Conservation (phyloP, 106 monocot species). For the Apostasia shenzhenica region DNA sequence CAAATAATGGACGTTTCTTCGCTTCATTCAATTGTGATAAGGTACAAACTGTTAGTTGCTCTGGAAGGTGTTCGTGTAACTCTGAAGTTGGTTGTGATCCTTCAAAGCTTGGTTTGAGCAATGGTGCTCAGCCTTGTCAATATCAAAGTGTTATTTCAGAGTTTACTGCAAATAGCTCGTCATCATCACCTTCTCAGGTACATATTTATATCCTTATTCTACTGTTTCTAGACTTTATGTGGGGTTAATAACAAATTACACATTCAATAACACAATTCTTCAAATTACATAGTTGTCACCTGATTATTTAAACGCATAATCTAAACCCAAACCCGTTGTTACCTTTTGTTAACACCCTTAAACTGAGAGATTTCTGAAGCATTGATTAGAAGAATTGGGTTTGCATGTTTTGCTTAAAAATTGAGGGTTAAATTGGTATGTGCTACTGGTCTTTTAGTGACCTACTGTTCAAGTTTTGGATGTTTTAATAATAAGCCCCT, state of each 20-base stretch:
- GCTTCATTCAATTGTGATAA: conserved; percentile 75
- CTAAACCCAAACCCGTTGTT: no score
- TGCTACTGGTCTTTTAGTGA: no score
- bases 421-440: no score
- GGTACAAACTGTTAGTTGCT: conserved; percentile 44
- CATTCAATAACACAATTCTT: no score
- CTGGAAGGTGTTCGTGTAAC: conserved; percentile 85
- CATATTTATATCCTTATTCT: not conserved
- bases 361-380: no score
- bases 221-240: not conserved
- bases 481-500: no score
- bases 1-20: conserved; percentile 63
- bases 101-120: conserved; percentile 41
- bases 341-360: no score
- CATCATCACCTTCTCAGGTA: conserved; percentile 61
- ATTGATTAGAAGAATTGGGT: no score
- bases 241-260: not conserved
- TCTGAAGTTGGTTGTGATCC: conserved; percentile 81
- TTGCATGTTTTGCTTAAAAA: no score
- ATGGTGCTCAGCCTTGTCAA: conserved; percentile 63
- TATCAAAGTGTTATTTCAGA: conserved; percentile 80
- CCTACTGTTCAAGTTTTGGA: no score
- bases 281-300: no score
- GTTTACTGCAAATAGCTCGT: conserved; percentile 51
- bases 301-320: no score